These are phyloP conservation scores for Brassica hybrid DNA, from an alignment of 441 rosid species.

Conservation along the genomic window DNA sequence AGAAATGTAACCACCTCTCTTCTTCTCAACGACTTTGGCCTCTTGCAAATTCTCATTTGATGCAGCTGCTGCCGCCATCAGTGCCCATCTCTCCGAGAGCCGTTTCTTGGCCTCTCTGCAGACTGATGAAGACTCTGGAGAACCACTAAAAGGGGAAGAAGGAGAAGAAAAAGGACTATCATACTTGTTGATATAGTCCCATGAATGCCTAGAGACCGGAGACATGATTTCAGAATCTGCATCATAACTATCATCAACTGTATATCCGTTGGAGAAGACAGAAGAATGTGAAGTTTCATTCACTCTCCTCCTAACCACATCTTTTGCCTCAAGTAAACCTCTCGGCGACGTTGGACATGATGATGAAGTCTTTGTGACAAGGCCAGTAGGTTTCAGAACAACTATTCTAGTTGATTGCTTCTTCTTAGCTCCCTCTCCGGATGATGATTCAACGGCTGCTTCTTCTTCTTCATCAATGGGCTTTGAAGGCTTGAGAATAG, in stretches of 20 bases:
- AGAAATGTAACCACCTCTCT: conserved; percentile 67
- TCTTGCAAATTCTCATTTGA: conserved; percentile 62
- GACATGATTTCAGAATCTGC: conserved; percentile 81
- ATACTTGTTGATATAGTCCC: conserved; percentile 74
- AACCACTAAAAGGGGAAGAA: conserved; percentile 61
- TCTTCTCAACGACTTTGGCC: conserved; percentile 43
- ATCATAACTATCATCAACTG: conserved; percentile 72
- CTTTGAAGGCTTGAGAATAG: conserved; percentile 86
- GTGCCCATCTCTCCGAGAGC: conserved; percentile 97
- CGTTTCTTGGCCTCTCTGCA: conserved; percentile 94
- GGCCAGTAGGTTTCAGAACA: conserved; percentile 79
- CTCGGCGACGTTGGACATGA: conserved; percentile 60
- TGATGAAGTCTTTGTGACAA: conserved; percentile 53
- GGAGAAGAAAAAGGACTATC: conserved; percentile 63
- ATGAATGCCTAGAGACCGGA: conserved; percentile 78
- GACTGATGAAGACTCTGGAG: conserved; percentile 94
- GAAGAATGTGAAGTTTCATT: conserved; percentile 70
- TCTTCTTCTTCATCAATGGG: conserved; percentile 29
- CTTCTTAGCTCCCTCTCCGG: neutral
- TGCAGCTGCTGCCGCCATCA: conserved; percentile 50
- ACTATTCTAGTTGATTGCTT: conserved; percentile 79
- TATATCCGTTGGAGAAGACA: conserved; percentile 52
- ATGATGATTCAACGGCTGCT: too few relatives aligned
- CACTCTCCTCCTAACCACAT: conserved; percentile 58
- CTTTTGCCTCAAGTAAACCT: conserved; percentile 45